Percentiles rank a stretch among this genome's conserved stretches.
phyloP scores from a whole-genome alignment of 768 basidiomycete genomes.

The Cubamyces sp. region DNA sequence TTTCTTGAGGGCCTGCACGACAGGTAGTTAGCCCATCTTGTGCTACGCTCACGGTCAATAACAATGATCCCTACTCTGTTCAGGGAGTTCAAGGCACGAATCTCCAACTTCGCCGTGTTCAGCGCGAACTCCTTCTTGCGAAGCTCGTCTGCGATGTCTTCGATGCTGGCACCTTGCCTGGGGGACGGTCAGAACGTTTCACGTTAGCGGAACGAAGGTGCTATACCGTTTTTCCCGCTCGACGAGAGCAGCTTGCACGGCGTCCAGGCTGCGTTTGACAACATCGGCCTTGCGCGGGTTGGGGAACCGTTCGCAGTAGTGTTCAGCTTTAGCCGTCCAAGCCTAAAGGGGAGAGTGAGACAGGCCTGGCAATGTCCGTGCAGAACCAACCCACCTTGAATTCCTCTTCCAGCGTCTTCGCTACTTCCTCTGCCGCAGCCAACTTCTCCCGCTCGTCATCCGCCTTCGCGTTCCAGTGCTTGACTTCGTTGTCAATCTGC shows the following conservation, averaged over 20 bases:
- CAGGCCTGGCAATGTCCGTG: not conserved
- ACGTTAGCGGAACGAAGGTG: slow-evolving; percentile 6
- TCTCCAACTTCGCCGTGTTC: slow-evolving; percentile 61
- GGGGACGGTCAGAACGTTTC: slow-evolving; percentile 6
- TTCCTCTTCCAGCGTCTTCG: slow-evolving; percentile 60
- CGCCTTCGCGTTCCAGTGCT: slow-evolving; percentile 57
- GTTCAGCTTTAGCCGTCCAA: slow-evolving; percentile 66
- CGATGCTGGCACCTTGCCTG: slow-evolving; percentile 78
- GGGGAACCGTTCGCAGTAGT: slow-evolving; percentile 60
- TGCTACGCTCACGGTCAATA: not conserved
- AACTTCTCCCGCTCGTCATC: slow-evolving; percentile 52
- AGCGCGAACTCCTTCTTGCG: slow-evolving; percentile 63
- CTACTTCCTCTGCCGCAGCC: slow-evolving; percentile 46
- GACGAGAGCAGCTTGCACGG: slow-evolving; percentile 64
- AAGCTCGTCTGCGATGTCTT: slow-evolving; percentile 75
- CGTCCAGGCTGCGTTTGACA: slow-evolving; percentile 64
- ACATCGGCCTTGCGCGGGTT: slow-evolving; percentile 60
- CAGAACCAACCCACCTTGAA: slow-evolving; percentile 51
- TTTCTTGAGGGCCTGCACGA: slow-evolving; percentile 63
- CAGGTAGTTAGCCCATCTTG: slow-evolving; percentile 6
- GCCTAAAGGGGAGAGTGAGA: slow-evolving; percentile 39
- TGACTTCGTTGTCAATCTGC: slow-evolving; percentile 50
- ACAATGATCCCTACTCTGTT: slow-evolving; percentile 55
- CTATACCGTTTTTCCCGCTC: slow-evolving; percentile 66
- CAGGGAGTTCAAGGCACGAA: slow-evolving; percentile 63